Percentiles rank a stretch among this genome's conserved stretches.
These are phyloP conservation scores for Ambrosia hybrid DNA, from an alignment of 140 eudicot genomes.

Conservation along the genomic window DNA sequence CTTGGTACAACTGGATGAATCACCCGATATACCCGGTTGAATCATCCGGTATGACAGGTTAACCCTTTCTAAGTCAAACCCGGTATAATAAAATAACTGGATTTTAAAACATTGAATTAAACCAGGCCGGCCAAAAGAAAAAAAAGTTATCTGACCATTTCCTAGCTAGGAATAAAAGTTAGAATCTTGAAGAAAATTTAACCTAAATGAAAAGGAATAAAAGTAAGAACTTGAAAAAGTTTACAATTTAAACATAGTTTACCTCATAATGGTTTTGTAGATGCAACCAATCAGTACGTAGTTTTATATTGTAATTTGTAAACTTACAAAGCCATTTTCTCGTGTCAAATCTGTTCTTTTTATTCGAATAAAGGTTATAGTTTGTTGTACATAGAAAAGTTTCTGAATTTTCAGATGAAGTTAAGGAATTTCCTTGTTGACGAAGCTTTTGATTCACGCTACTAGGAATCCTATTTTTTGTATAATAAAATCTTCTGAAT, in stretches of 20 bases:
- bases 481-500: neutral
- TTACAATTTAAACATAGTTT: neutral
- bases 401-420: neutral
- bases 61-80: no score
- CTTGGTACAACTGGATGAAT: no score
- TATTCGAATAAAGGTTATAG: slow-evolving; percentile 2
- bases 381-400: slow-evolving; percentile 1
- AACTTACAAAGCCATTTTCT: slow-evolving; percentile 8
- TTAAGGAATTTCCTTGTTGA: slow-evolving; percentile 1
- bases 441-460: slow-evolving; percentile 35
- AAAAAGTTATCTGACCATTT: neutral
- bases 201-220: slow-evolving; percentile 11
- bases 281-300: slow-evolving; percentile 6
- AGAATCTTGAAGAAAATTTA: neutral
- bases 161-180: no score
- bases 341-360: slow-evolving; percentile 6
- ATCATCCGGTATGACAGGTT: no score
- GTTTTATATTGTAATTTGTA: slow-evolving; percentile 5
- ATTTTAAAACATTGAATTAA: no score
- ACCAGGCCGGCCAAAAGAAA: no score
- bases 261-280: neutral
- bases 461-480: slow-evolving; percentile 10
- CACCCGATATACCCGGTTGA: no score
- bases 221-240: neutral
- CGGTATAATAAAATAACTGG: no score